Evolutionary conservation across 179 eudicot species (phyloP).

Genomic region (Nepenthes alata): DNA sequence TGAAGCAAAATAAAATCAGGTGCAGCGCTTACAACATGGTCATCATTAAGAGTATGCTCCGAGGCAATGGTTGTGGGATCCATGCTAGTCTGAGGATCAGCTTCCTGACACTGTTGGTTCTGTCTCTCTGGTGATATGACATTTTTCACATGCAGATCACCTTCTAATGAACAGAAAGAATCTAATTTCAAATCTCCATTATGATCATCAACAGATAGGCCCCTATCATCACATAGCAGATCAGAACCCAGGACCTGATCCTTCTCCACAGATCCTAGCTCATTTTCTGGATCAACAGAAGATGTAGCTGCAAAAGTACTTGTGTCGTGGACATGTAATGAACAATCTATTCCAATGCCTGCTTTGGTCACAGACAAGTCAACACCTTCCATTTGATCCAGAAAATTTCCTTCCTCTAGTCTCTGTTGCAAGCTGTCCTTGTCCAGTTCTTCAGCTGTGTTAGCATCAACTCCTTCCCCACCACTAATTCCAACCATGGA

Average conservation of each 20-base stretch:
- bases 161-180: slow-evolving; percentile 14
- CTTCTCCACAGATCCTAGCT: slow-evolving; percentile 15
- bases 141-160: slow-evolving; percentile 17
- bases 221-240: slow-evolving; percentile 15
- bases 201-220: not conserved
- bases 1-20: not conserved
- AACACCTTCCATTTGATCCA: slow-evolving; percentile 19
- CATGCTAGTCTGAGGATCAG: slow-evolving; percentile 18
- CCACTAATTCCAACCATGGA: slow-evolving; percentile 11
- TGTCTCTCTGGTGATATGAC: slow-evolving; percentile 19
- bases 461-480: slow-evolving; percentile 13
- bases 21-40: slow-evolving; percentile 41
- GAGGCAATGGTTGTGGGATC: slow-evolving; percentile 20
- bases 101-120: slow-evolving; percentile 15
- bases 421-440: slow-evolving; percentile 8
- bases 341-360: slow-evolving; percentile 10
- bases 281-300: slow-evolving; percentile 13
- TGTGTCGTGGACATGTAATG: slow-evolving; percentile 9
- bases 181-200: slow-evolving; percentile 14
- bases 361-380: slow-evolving; percentile 13
- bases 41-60: slow-evolving; percentile 16
- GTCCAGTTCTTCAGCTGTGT: slow-evolving; percentile 6
- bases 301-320: slow-evolving; percentile 12
- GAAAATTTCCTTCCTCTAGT: slow-evolving; percentile 10
- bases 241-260: slow-evolving; percentile 21